These are phyloP conservation scores for Bruguiera parviflora DNA, from an alignment of 345 rosid genomes.

Conservation along the genomic window DNA sequence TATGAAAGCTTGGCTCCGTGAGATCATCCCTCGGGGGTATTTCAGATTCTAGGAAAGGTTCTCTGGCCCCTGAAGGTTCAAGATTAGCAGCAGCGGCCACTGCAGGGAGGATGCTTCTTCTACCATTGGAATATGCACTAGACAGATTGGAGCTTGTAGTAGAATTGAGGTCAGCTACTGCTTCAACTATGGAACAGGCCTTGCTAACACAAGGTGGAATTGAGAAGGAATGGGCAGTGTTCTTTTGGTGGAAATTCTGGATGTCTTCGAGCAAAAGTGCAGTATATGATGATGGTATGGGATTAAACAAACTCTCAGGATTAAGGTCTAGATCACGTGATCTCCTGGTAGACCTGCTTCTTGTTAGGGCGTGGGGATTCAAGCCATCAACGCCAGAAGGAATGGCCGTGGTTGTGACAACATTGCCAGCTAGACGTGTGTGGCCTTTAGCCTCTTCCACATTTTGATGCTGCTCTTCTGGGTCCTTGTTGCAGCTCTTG, in stretches of 20 bases:
- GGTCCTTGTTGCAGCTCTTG: conserved; percentile 22
- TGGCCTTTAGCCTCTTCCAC: conserved; percentile 37
- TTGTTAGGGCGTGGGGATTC: conserved; percentile 50
- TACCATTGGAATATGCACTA: conserved; percentile 30
- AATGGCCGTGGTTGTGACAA: background rate
- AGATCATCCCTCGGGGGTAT: conserved; percentile 48
- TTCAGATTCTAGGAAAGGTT: conserved; percentile 67
- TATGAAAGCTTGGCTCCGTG: conserved; percentile 81
- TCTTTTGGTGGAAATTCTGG: conserved; percentile 85
- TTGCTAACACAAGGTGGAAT: conserved; percentile 70
- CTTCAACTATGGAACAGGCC: conserved; percentile 74
- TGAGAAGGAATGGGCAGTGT: conserved; percentile 27
- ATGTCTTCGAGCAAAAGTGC: conserved; percentile 77
- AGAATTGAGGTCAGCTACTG: conserved; percentile 83
- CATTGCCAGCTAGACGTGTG: conserved; percentile 12
- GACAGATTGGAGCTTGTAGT: conserved; percentile 49
- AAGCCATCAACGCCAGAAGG: conserved; percentile 24
- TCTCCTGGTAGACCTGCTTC: conserved; percentile 70
- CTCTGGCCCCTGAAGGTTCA: conserved; percentile 31
- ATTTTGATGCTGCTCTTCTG: conserved; percentile 30
- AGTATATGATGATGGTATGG: conserved; percentile 53
- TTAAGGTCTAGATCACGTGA: conserved; percentile 68
- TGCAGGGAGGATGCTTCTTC: conserved; percentile 11
- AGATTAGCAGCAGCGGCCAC: conserved; percentile 3
- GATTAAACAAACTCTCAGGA: conserved; percentile 51